Evolutionary conservation across 345 rosid species (phyloP).

Genomic region (Populus davidiana): DNA sequence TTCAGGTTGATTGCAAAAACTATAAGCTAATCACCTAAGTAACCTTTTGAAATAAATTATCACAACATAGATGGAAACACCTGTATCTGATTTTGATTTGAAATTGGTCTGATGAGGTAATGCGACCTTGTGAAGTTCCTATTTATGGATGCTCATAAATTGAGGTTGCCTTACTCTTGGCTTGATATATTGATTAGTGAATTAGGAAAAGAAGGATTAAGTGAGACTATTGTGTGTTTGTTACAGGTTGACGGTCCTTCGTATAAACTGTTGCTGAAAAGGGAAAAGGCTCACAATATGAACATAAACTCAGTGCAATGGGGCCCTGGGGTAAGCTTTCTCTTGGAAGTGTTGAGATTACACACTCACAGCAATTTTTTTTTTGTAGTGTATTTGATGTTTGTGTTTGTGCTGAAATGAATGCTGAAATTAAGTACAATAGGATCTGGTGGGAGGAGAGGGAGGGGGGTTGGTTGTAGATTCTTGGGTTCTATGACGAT

Average conservation of each 20-base stretch:
- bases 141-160: background rate
- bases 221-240: background rate
- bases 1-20: background rate
- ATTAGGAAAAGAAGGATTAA: no score
- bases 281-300: slow-evolving; percentile 87
- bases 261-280: slow-evolving; percentile 55
- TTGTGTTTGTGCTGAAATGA: no score
- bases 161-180: no score
- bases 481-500: background rate
- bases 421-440: no score
- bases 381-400: background rate
- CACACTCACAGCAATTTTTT: background rate
- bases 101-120: background rate
- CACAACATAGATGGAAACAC: background rate
- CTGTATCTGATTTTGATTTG: background rate
- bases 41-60: background rate
- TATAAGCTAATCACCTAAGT: background rate
- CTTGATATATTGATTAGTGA: no score
- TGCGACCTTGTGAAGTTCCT: background rate
- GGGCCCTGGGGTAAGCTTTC: slow-evolving; percentile 67
- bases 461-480: background rate
- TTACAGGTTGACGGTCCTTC: slow-evolving; percentile 65
- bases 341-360: background rate
- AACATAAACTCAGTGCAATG: slow-evolving; percentile 82
- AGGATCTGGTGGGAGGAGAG: background rate